These are phyloP conservation scores for Zymoseptoria crescenta DNA, from an alignment of 2,329 filamentous ascomycete genomes.

Conservation along the genomic window DNA sequence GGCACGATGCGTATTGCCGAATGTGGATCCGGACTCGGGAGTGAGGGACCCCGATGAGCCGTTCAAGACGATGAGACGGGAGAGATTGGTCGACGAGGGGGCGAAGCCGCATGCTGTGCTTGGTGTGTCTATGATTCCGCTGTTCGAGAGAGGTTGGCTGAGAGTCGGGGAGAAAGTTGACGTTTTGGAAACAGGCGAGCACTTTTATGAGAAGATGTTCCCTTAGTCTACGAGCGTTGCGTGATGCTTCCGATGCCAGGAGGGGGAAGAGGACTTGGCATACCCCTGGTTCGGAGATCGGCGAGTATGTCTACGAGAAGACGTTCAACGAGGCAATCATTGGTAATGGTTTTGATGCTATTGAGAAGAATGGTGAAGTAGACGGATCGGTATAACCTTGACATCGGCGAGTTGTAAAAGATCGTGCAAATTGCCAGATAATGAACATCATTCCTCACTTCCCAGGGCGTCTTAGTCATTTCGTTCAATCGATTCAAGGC, in stretches of 20 bases:
- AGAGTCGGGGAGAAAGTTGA: constrained; percentile 27
- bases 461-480: background rate
- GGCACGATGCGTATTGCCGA: constrained; percentile 62
- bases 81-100: constrained; percentile 25
- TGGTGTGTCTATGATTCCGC: constrained; percentile 28
- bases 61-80: constrained; percentile 22
- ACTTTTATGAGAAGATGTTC: constrained; percentile 28
- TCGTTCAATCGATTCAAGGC: background rate
- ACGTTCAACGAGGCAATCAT: no score
- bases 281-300: no score
- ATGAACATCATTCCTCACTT: background rate
- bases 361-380: no score
- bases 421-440: background rate
- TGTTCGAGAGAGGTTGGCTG: constrained; percentile 22
- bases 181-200: constrained; percentile 25
- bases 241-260: background rate
- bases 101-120: constrained; percentile 27
- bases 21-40: constrained; percentile 58
- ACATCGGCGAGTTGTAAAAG: no score
- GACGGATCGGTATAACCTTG: no score
- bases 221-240: background rate
- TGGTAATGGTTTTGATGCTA: no score
- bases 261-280: background rate
- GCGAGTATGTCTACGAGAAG: no score
- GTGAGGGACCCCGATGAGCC: constrained; percentile 30